Conservation (phyloP, 768 basidiomycete species). For the Rhodotorula toruloides region DNA sequence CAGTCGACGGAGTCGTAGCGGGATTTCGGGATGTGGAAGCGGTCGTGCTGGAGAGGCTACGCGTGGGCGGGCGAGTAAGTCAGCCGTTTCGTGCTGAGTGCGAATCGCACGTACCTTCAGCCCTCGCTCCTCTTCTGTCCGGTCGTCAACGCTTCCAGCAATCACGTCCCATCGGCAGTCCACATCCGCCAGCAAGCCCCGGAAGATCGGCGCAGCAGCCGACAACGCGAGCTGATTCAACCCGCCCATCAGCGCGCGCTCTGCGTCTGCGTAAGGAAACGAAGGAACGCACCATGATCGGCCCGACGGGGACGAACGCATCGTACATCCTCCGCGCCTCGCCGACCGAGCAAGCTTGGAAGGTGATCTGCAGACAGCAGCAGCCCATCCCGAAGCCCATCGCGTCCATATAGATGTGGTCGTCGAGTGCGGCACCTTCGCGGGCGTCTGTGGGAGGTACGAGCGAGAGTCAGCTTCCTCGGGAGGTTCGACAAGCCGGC, state of each 20-base stretch:
- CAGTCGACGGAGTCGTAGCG: conserved; percentile 93
- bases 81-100: not conserved
- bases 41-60: conserved; percentile 70
- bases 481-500: too few relatives aligned
- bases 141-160: conserved; percentile 94
- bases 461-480: not conserved
- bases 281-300: conserved; percentile 70
- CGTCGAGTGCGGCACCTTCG: conserved; percentile 74
- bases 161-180: conserved; percentile 99
- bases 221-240: conserved; percentile 77
- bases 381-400: conserved; percentile 99
- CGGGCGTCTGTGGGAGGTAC: conserved; percentile 62
- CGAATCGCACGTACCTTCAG: conserved; percentile 55
- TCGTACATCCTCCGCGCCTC: conserved; percentile 94
- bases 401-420: conserved; percentile 96
- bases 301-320: conserved; percentile 87
- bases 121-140: conserved; percentile 91
- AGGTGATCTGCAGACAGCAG: conserved; percentile 93
- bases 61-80: not conserved
- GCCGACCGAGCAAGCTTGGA: conserved; percentile 84
- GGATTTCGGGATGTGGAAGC: conserved; percentile 84
- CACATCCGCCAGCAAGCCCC: conserved; percentile 90
- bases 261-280: not conserved
- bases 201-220: conserved; percentile 89
- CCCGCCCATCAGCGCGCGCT: not conserved